These are phyloP conservation scores for Psilocybe azurescens DNA, from an alignment of 768 basidiomycete species.

Conservation along the genomic window DNA sequence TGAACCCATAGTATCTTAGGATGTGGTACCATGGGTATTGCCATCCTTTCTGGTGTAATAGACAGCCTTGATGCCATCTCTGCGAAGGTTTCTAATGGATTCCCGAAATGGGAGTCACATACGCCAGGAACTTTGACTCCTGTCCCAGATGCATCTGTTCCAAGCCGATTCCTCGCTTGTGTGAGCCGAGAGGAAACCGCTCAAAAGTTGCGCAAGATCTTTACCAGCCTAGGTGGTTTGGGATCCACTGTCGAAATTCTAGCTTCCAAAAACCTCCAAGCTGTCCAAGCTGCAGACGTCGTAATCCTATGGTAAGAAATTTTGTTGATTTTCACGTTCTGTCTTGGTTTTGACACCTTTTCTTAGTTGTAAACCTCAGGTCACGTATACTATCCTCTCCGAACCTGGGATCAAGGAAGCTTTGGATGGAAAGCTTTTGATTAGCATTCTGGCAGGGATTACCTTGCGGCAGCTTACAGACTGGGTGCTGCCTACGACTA, in stretches of 20 bases:
- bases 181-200: slow-evolving; percentile 83
- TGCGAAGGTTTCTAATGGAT: slow-evolving; percentile 28
- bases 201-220: slow-evolving; percentile 64
- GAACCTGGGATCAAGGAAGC: slow-evolving; percentile 83
- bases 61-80: slow-evolving; percentile 68
- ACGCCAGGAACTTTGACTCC: slow-evolving; percentile 42
- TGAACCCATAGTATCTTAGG: slow-evolving; percentile 50
- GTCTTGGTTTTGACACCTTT: slow-evolving; percentile 1
- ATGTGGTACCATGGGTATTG: slow-evolving; percentile 99
- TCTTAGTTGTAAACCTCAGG: slow-evolving; percentile 90
- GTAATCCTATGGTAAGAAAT: slow-evolving; percentile 81
- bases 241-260: slow-evolving; percentile 75
- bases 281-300: slow-evolving; percentile 80
- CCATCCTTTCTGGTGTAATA: slow-evolving; percentile 91
- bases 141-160: slow-evolving; percentile 71
- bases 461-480: slow-evolving; percentile 80
- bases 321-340: neutral
- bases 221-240: slow-evolving; percentile 59
- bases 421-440: slow-evolving; percentile 86
- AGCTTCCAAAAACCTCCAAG: slow-evolving; percentile 70
- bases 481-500: slow-evolving; percentile 79
- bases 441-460: slow-evolving; percentile 98
- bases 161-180: slow-evolving; percentile 84
- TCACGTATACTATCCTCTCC: slow-evolving; percentile 74
- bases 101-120: slow-evolving; percentile 45